phyloP scores from a whole-genome alignment of 78 protist genomes.

The Dictyostelium firmibasis region DNA sequence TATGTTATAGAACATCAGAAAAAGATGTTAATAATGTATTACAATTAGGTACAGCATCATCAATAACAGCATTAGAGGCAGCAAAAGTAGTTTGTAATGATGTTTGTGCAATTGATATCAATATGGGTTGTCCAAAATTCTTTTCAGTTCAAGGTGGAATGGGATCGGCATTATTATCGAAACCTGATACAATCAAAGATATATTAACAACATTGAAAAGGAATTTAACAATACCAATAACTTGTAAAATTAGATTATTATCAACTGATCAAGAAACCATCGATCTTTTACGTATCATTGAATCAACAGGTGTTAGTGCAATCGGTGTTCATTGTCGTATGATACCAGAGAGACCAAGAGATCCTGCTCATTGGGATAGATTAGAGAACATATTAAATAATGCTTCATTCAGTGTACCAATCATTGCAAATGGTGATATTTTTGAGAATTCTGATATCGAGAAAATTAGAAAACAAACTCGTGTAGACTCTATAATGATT shows the following conservation, averaged over 20 bases:
- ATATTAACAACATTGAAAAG: constrained; percentile 73
- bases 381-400: constrained; percentile 34
- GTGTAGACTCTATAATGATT: constrained; percentile 69
- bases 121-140: constrained; percentile 83
- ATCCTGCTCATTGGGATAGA: constrained; percentile 75
- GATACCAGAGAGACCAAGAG: constrained; percentile 78
- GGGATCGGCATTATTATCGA: constrained; percentile 65
- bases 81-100: constrained; percentile 76
- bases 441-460: constrained; percentile 43
- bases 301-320: constrained; percentile 75
- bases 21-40: constrained; percentile 40
- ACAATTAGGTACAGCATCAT: constrained; percentile 79
- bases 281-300: constrained; percentile 63
- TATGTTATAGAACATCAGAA: constrained; percentile 43
- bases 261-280: constrained; percentile 44
- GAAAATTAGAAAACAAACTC: neutral
- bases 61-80: constrained; percentile 69
- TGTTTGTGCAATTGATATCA: constrained; percentile 74
- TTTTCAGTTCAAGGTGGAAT: constrained; percentile 81
- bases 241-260: constrained; percentile 81
- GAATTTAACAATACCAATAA: constrained; percentile 64
- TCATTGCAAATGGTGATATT: constrained; percentile 82
- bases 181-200: constrained; percentile 76
- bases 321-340: constrained; percentile 78
- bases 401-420: constrained; percentile 53